These are phyloP conservation scores for Zygotorulaspora florentina DNA, from an alignment of 805 yeast genomes.

Conservation along the genomic window DNA sequence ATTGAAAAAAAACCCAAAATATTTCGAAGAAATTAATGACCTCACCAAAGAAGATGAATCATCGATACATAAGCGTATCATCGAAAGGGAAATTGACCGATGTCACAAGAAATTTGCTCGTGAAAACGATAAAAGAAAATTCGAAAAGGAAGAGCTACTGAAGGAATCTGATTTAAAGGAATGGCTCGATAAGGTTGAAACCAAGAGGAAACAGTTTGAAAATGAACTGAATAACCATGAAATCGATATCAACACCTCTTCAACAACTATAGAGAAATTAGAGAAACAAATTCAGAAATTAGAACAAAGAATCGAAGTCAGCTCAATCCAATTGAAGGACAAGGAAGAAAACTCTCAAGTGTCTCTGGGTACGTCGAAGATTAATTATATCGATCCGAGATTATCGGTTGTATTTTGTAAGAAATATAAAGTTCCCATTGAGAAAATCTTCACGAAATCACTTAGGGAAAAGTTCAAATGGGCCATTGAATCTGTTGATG, in stretches of 20 bases:
- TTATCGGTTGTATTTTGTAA: constrained; percentile 85
- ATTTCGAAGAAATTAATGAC: constrained; percentile 65
- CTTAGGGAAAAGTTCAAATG: constrained; percentile 88
- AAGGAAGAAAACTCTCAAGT: constrained; percentile 93
- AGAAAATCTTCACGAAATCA: constrained; percentile 86
- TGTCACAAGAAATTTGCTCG: constrained; percentile 59
- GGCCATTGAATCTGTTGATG: constrained; percentile 92
- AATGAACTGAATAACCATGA: constrained; percentile 57
- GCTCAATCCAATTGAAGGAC: constrained; percentile 74
- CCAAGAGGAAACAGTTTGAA: constrained; percentile 46
- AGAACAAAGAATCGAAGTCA: constrained; percentile 65
- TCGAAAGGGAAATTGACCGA: constrained; percentile 64
- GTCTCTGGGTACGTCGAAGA: constrained; percentile 86
- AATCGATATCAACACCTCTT: constrained; percentile 51
- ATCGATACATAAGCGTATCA: constrained; percentile 52
- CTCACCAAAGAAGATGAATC: constrained; percentile 60
- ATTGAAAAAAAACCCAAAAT: constrained; percentile 49
- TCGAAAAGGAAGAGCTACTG: constrained; percentile 51
- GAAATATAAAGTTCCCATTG: constrained; percentile 83
- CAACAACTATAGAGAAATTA: constrained; percentile 59
- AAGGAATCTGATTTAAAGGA: constrained; percentile 55
- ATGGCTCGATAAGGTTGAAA: constrained; percentile 53
- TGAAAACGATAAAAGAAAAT: constrained; percentile 69
- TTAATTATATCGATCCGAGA: constrained; percentile 94
- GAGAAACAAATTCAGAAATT: constrained; percentile 65